Base-by-base conservation (phyloP, 306 rosid genomes). In the Quercus alba region DNA sequence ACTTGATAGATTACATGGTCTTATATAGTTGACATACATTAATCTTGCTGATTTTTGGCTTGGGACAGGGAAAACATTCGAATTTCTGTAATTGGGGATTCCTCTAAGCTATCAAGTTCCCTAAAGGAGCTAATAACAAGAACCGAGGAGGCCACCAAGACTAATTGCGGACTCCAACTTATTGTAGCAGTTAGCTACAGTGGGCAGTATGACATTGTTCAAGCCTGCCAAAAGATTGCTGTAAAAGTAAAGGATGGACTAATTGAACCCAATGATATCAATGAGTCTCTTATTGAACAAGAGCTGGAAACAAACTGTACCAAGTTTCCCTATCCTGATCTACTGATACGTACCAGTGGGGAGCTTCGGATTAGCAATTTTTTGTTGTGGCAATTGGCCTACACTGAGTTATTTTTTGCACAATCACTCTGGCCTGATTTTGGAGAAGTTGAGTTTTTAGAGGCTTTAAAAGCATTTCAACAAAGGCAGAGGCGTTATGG, bases 341-440 rank as follows among this genome's bases (percentile, higher is more conserved):
- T 91, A 8, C 83, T 94, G 2, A 94, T 94, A 19, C 56, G 95
- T 49, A 94, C 95, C 8, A 86, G 98, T 63, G 98, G 97, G 1
- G 97, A 94, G 25, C 89, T 86, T 8, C 81, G 98, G 77, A 84
- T 94, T 18, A 94, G 97, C 80, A 91, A 94, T 77, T 94, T 94
- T 83, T 83, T 91, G 58, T 41, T 94, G 56, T 91, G 98, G 97
- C 97, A 94, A 72, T 73, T 89, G 79, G 97, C 98, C 3, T 94
- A 94, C 75, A 81, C 95, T 0, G 97, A 94, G 66, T 82, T 94
- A 20, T 87, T 78, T 86, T 91, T 89, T 58, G 64, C 75, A 52
- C 18, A 77, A 17, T 51, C 85, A 6, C 81, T 87, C 3, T 91
- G 97, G 98, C 97, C 97, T 26, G 98, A 94, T 83, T 94, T 86